These are phyloP conservation scores for Populus nigra DNA, from an alignment of 345 rosid genomes.

Conservation along the genomic window DNA sequence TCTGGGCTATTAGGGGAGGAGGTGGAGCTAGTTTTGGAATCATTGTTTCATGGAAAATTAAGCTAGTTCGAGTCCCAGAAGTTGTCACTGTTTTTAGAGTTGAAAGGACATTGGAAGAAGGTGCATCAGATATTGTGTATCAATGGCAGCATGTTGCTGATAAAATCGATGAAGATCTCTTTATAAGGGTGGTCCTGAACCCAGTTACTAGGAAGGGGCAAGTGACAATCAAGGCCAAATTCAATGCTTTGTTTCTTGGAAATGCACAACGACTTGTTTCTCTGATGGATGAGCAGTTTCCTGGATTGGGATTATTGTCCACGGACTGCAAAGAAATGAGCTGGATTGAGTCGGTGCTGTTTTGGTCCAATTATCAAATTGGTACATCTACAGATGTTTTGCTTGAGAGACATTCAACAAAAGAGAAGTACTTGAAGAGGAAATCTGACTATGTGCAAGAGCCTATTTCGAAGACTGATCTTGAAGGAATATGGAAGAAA, in stretches of 20 bases:
- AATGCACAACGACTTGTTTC: neutral
- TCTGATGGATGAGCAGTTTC: neutral
- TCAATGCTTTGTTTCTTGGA: conserved; percentile 9
- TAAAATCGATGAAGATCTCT: conserved; percentile 6
- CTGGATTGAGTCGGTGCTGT: conserved; percentile 18
- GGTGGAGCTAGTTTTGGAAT: conserved; percentile 14
- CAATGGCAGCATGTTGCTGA: conserved; percentile 10
- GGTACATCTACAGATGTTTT: conserved; percentile 22
- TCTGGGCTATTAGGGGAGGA: conserved; percentile 10
- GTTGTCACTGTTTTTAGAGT: conserved; percentile 6
- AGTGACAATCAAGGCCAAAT: conserved; percentile 1
- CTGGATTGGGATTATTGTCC: neutral
- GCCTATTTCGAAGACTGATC: conserved; percentile 35
- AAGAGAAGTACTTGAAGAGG: neutral
- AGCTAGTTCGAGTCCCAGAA: neutral
- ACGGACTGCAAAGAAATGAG: conserved; percentile 8
- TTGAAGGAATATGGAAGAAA: conserved; percentile 35
- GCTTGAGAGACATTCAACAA: conserved; percentile 1
- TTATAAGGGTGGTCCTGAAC: conserved; percentile 5
- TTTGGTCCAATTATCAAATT: conserved; percentile 19
- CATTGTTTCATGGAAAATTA: conserved; percentile 7
- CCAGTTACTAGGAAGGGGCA: neutral
- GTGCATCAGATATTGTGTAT: conserved; percentile 8
- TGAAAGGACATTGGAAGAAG: conserved; percentile 7
- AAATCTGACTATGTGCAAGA: conserved; percentile 62